These are phyloP conservation scores for Monosporascus sp. DNA, from an alignment of 2,329 filamentous ascomycete genomes.

Conservation along the genomic window DNA sequence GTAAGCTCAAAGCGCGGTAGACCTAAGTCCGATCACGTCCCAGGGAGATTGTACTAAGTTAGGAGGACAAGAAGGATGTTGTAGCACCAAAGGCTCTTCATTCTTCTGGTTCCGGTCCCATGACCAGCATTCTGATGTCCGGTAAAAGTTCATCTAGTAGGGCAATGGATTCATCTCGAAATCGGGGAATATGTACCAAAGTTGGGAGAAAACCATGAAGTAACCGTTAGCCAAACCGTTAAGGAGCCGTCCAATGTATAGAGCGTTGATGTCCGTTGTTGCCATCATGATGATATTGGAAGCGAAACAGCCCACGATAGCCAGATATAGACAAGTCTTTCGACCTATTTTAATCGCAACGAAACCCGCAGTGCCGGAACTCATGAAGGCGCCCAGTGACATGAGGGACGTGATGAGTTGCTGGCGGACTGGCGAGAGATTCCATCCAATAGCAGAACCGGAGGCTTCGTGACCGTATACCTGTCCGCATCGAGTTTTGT, in stretches of 20 bases:
- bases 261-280: constrained; percentile 44
- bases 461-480: constrained; percentile 32
- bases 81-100: too few relatives aligned
- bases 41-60: too few relatives aligned
- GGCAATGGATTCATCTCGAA: too few relatives aligned
- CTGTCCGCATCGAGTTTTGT: constrained; percentile 15
- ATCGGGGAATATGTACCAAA: constrained; percentile 12
- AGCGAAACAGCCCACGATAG: constrained; percentile 43
- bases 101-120: too few relatives aligned
- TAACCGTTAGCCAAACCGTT: constrained; percentile 54
- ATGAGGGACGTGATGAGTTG: constrained; percentile 32
- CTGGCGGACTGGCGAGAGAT: constrained; percentile 34
- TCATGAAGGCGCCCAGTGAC: constrained; percentile 31
- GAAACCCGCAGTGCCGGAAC: constrained; percentile 26
- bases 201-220: constrained; percentile 51
- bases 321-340: constrained; percentile 38
- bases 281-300: constrained; percentile 56
- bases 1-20: too few relatives aligned
- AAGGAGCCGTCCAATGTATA: constrained; percentile 50
- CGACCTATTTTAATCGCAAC: constrained; percentile 34
- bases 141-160: too few relatives aligned
- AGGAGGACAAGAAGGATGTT: too few relatives aligned
- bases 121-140: too few relatives aligned
- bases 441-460: constrained; percentile 36
- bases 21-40: too few relatives aligned